phyloP scores from a whole-genome alignment of 495 filamentous ascomycete genomes.

The Emericellopsis terricola region DNA sequence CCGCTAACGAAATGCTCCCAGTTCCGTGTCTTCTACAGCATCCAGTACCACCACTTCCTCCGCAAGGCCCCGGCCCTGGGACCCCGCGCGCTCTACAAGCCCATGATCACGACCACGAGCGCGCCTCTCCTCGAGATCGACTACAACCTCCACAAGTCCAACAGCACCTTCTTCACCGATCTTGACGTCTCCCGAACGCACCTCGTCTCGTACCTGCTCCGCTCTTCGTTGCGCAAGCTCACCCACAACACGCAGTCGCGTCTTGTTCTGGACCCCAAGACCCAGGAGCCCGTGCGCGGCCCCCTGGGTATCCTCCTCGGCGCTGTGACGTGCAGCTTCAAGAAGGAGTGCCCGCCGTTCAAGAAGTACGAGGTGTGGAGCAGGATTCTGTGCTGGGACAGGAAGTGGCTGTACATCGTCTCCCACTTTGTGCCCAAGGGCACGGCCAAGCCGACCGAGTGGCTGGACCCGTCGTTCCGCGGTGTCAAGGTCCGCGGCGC shows the following conservation, averaged over 20 bases:
- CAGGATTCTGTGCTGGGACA: slow-evolving; percentile 52
- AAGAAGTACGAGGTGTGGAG: slow-evolving; percentile 57
- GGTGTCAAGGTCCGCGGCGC: slow-evolving; percentile 7
- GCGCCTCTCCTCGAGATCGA: slow-evolving; percentile 52
- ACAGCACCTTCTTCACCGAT: slow-evolving; percentile 70
- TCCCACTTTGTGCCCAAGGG: slow-evolving; percentile 40
- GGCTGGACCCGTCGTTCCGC: slow-evolving; percentile 10
- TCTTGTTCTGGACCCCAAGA: slow-evolving; percentile 21
- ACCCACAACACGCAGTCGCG: slow-evolving; percentile 21
- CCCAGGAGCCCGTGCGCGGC: slow-evolving; percentile 13
- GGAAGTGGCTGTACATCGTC: slow-evolving; percentile 32
- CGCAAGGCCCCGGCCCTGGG: slow-evolving; percentile 17
- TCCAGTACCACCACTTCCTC: slow-evolving; percentile 38
- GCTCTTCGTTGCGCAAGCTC: slow-evolving; percentile 21
- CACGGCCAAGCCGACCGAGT: slow-evolving; percentile 27
- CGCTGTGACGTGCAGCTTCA: slow-evolving; percentile 47
- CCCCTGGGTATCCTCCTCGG: slow-evolving; percentile 45
- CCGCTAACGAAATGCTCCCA: slow-evolving; percentile 9
- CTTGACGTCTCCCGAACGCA: slow-evolving; percentile 56
- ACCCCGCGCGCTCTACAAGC: slow-evolving; percentile 41
- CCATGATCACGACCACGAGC: slow-evolving; percentile 38
- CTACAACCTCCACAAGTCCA: slow-evolving; percentile 75
- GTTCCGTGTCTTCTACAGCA: slow-evolving; percentile 45
- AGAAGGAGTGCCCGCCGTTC: slow-evolving; percentile 49
- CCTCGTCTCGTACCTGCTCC: slow-evolving; percentile 34